A percentile compares a stretch with the other conserved stretches of the same genome.
phyloP scores from a whole-genome alignment of 1,284 basidiomycete genomes.

The Chalciporus sp. region DNA sequence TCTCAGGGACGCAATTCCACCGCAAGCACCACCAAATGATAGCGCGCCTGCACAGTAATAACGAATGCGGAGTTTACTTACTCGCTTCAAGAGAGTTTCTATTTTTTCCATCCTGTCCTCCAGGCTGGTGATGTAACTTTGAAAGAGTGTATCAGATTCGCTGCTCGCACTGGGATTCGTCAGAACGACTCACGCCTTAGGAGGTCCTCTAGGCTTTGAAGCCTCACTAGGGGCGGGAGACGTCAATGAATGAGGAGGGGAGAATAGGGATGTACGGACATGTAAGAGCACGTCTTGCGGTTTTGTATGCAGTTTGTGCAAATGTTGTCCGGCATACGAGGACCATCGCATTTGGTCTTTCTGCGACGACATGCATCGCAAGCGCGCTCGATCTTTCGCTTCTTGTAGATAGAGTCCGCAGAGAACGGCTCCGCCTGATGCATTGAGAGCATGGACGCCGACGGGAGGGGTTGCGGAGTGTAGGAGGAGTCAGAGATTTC shows the following conservation, averaged over 20 bases:
- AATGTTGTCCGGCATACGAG: conserved; percentile 54
- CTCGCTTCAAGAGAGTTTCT: conserved; percentile 68
- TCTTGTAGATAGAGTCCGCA: conserved; percentile 38
- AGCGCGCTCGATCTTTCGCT: conserved; percentile 65
- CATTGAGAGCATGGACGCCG: conserved; percentile 12
- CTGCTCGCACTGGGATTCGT: not conserved
- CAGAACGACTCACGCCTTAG: conserved; percentile 66
- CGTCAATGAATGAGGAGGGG: not conserved
- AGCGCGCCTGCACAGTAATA: not conserved
- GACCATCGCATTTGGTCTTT: conserved; percentile 74
- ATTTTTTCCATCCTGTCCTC: conserved; percentile 77
- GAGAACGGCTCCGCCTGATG: conserved; percentile 9
- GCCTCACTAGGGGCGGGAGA: conserved; percentile 50
- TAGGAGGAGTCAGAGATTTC: conserved; percentile 29
- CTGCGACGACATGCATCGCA: conserved; percentile 69
- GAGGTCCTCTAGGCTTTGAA: conserved; percentile 81
- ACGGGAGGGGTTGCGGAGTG: conserved; percentile 2
- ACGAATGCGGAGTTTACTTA: conserved; percentile 37
- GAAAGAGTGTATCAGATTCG: not conserved
- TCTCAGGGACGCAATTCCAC: not conserved
- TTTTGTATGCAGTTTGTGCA: conserved; percentile 77
- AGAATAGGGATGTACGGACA: conserved; percentile 45
- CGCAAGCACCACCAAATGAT: not conserved
- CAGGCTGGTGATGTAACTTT: conserved; percentile 73
- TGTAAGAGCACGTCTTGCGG: conserved; percentile 70